A percentile compares a stretch with the other conserved stretches of the same genome.
Conservation (phyloP, 805 yeast species). For the Wickerhamiella spandovensis region DNA sequence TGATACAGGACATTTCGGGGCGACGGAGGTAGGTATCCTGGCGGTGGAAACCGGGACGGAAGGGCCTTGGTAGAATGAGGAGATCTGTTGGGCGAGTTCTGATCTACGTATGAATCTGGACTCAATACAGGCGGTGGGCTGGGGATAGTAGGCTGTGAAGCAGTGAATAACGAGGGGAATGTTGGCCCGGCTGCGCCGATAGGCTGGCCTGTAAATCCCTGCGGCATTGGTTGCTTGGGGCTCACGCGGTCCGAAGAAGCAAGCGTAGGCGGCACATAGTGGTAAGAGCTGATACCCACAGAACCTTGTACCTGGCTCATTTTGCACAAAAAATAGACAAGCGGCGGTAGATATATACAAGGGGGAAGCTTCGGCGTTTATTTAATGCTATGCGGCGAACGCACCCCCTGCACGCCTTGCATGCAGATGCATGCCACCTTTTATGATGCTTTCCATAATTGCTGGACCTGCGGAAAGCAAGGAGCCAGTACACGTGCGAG, state of each 20-base stretch:
- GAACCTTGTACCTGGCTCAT: background rate
- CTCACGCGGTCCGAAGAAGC: background rate
- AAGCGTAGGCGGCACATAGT: background rate
- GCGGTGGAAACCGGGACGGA: background rate
- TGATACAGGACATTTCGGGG: background rate
- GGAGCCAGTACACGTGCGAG: too few species aligned
- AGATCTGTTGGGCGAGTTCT: background rate
- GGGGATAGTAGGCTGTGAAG: background rate
- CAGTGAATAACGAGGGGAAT: background rate
- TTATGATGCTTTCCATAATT: background rate
- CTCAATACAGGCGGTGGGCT: conserved; percentile 1
- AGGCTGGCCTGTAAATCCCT: background rate
- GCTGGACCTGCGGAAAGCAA: too few species aligned
- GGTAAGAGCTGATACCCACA: background rate
- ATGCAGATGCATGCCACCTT: background rate
- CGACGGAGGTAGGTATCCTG: background rate
- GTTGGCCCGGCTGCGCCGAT: background rate
- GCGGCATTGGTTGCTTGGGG: background rate
- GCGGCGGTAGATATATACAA: background rate
- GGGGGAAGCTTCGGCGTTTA: background rate
- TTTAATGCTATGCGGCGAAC: background rate
- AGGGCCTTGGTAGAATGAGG: background rate
- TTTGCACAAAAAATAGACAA: background rate
- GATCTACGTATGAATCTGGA: conserved; percentile 1
- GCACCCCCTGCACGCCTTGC: background rate